phyloP scores from a whole-genome alignment of 2,329 filamentous ascomycete species.

The Zarea fungicola region DNA sequence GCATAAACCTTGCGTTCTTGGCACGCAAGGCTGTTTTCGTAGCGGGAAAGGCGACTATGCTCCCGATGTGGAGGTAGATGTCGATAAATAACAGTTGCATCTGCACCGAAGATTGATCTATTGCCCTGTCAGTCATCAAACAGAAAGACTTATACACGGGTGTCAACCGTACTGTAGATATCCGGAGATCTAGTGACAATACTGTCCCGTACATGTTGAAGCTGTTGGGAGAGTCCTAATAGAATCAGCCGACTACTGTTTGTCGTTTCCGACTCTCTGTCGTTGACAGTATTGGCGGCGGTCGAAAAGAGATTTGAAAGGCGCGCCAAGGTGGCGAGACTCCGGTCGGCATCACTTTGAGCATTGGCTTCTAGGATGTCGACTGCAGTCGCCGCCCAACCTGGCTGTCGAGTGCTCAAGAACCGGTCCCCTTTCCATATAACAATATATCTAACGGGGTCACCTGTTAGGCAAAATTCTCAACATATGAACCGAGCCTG shows the following conservation, averaged over 20 bases:
- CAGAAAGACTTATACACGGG: no score
- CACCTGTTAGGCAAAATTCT: background rate
- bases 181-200: background rate
- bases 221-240: background rate
- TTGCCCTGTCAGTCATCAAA: background rate
- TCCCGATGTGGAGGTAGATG: constrained; percentile 13
- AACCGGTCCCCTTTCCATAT: constrained; percentile 8
- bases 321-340: constrained; percentile 2
- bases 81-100: constrained; percentile 13
- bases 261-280: background rate
- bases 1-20: constrained; percentile 1
- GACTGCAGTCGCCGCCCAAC: constrained; percentile 1
- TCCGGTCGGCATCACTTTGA: constrained; percentile 1
- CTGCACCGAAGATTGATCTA: constrained; percentile 2
- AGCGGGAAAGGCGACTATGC: constrained; percentile 12
- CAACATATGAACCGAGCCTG: background rate
- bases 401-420: background rate
- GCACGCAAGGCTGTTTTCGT: constrained; percentile 7
- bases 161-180: background rate
- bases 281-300: background rate
- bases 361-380: constrained; percentile 3
- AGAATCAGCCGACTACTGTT: constrained; percentile 6
- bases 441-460: background rate
- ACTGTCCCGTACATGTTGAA: background rate
- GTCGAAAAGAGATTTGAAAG: background rate